A percentile compares a stretch with the other conserved stretches of the same genome.
Conservation (phyloP, 2,329 filamentous ascomycete species). For the Pyrenochaeta sp. region DNA sequence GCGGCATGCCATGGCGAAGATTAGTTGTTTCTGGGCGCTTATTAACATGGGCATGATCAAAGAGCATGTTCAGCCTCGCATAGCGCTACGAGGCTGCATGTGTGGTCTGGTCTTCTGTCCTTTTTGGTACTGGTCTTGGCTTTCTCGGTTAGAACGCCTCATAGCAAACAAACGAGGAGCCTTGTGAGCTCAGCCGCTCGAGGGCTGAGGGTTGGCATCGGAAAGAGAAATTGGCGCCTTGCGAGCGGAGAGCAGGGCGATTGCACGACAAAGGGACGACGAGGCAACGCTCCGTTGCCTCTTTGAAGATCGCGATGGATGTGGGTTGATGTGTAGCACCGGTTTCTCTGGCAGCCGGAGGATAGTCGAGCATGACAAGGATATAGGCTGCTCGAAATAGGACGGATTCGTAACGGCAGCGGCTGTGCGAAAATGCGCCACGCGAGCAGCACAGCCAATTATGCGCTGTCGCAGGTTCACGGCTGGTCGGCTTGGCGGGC, state of each 20-base stretch:
- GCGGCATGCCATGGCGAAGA: background rate
- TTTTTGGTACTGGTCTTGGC: too few species aligned
- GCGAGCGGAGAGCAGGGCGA: background rate
- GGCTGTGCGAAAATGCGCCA: slow-evolving; percentile 17
- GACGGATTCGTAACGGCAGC: slow-evolving; percentile 13
- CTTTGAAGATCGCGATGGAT: too few species aligned
- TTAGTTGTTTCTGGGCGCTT: too few species aligned
- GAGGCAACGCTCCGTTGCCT: background rate
- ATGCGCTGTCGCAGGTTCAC: slow-evolving; percentile 4
- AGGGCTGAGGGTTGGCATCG: slow-evolving; percentile 1
- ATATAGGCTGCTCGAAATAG: slow-evolving; percentile 15
- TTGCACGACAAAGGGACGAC: background rate
- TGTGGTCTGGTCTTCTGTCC: too few species aligned
- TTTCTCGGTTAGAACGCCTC: background rate
- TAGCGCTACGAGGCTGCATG: too few species aligned
- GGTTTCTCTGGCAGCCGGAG: too few species aligned
- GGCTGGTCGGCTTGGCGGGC: slow-evolving; percentile 2
- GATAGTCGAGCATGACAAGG: too few species aligned
- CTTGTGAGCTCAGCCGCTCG: slow-evolving; percentile 7
- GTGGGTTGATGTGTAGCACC: too few species aligned
- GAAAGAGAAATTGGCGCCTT: background rate
- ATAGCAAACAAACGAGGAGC: background rate
- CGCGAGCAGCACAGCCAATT: slow-evolving; percentile 12
- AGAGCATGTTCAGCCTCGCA: background rate
- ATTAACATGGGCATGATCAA: too few species aligned